Evolutionary conservation across 495 filamentous ascomycete genomes (phyloP), one percentile per base, ranked within the genome.

Genomic region (Aspergillus avenaceus): DNA sequence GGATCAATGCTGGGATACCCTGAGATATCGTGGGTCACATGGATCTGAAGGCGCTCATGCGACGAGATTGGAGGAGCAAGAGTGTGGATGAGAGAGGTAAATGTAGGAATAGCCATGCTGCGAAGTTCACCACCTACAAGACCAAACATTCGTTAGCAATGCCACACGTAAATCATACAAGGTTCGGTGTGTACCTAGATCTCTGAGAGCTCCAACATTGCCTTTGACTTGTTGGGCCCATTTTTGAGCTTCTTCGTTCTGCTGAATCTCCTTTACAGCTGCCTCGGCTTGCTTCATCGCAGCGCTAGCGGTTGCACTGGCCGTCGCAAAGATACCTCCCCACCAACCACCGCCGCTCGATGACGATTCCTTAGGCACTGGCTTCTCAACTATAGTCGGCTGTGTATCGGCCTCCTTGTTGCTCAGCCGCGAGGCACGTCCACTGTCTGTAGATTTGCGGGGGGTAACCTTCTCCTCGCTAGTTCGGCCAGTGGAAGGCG

Each of bases 51-150:
- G 44, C 93, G 88, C 72, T 99, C 93, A 69, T 97, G 95, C 5
- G 92, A 93, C 19, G 90, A 93, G 59, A 99, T 99, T 8, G 93
- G 93, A 32, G 93, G 95, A 2, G 93, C 95, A 47, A 99, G 84
- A 37, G 88, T 95, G 64, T 96, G 88, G 45, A 99, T 81, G 61
- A 99, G 85, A 61, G 87, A 87, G 60, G 91, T 91, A 64, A 99
- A 96, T 53, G 93, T 97, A 40, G 93, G 93, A 23, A 99, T 77
- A 36, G 93, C 93, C 54, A 88, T 86, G 53, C 86, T 87, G 52
- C 86, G 82, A 59, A 99, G 79, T 60, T 96, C 93, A 66, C 88
- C 90, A 57, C 93, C 92, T 96, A 56, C 23, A 44, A 12, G n/a
- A n/a, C n/a, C 41, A 46, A 45, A 53, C 58, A 47, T 63, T 59